Conservation (phyloP, 257 asterid species). For the Lantana camara region DNA sequence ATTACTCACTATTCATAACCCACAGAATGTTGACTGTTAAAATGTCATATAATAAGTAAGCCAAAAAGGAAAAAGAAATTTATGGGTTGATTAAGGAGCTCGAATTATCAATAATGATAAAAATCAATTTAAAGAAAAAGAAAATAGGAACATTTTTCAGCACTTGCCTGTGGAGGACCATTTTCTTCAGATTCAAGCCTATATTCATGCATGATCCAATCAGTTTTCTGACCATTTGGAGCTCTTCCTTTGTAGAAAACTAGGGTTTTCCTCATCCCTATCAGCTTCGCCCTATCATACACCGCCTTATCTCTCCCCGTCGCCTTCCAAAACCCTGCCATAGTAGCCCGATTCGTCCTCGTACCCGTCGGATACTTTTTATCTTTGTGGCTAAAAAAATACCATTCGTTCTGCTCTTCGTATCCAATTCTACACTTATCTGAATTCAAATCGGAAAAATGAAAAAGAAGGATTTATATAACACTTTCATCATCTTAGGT, state of each 20-base stretch:
- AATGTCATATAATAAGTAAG: too few relatives aligned
- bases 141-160: background rate
- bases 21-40: too few relatives aligned
- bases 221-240: constrained; percentile 69
- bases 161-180: constrained; percentile 65
- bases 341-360: constrained; percentile 69
- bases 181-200: constrained; percentile 65
- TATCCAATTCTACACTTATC: constrained; percentile 71
- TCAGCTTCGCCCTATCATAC: constrained; percentile 47
- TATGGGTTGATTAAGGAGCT: too few relatives aligned
- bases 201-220: constrained; percentile 81
- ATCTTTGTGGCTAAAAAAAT: constrained; percentile 70
- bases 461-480: background rate
- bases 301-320: constrained; percentile 75
- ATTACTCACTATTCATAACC: too few relatives aligned
- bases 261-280: constrained; percentile 79
- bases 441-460: constrained; percentile 11
- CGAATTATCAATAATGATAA: too few relatives aligned
- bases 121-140: too few relatives aligned
- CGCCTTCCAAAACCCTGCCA: constrained; percentile 81
- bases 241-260: constrained; percentile 79
- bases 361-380: constrained; percentile 77
- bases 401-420: constrained; percentile 73
- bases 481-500: too few relatives aligned
- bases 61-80: too few relatives aligned